These are phyloP conservation scores for Dictyostelium firmibasis DNA, from an alignment of 78 protist species.

Conservation along the genomic window DNA sequence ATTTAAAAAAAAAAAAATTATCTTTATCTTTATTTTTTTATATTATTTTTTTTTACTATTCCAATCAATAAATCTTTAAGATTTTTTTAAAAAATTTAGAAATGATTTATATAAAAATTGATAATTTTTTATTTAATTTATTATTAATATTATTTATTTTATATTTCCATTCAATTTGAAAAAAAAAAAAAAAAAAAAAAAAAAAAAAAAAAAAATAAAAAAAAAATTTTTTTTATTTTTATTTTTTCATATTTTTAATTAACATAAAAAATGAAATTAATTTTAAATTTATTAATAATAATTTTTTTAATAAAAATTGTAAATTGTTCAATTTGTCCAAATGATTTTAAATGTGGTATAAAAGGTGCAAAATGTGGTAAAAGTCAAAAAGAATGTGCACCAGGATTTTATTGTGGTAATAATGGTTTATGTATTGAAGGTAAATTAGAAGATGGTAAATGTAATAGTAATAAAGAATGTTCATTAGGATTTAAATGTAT, in stretches of 20 bases:
- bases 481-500: conserved; percentile 20
- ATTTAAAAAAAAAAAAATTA: no score
- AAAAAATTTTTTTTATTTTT: background rate
- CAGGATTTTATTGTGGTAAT: background rate
- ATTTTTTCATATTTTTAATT: background rate
- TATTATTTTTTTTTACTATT: no score
- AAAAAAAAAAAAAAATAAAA: no score
- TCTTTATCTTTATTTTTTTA: no score
- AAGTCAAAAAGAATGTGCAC: conserved; percentile 7
- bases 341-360: conserved; percentile 10
- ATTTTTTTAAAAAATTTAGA: background rate
- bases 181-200: no score
- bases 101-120: background rate
- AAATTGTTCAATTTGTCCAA: background rate
- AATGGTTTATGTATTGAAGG: background rate
- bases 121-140: background rate
- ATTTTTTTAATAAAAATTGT: background rate
- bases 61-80: background rate
- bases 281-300: background rate
- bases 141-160: background rate
- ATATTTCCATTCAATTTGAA: background rate
- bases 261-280: background rate
- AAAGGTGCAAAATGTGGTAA: conserved; percentile 15
- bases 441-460: background rate
- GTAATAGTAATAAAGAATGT: conserved; percentile 16